These are phyloP conservation scores for Euphorbia pulcherrima DNA, from an alignment of 345 rosid species.

Conservation along the genomic window DNA sequence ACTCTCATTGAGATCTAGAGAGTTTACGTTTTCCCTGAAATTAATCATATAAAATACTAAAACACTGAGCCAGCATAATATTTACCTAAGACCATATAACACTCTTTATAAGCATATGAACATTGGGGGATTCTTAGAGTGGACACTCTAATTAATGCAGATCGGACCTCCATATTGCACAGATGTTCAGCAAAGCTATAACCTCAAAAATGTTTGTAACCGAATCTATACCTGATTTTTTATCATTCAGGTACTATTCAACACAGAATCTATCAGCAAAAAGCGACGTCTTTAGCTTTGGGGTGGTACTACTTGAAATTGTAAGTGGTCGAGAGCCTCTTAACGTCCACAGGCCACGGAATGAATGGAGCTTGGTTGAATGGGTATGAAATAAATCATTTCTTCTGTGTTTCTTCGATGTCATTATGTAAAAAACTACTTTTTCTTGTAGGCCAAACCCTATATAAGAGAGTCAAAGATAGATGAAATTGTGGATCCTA, in stretches of 20 bases:
- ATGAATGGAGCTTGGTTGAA: constrained; percentile 76
- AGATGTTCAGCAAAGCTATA: neutral
- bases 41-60: too few relatives aligned
- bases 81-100: too few relatives aligned
- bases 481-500: constrained; percentile 67
- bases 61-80: too few relatives aligned
- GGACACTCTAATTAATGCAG: neutral
- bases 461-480: constrained; percentile 59
- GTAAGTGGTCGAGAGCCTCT: constrained; percentile 67
- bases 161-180: neutral
- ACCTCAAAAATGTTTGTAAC: neutral
- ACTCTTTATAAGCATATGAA: neutral
- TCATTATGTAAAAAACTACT: neutral
- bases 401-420: constrained; percentile 1
- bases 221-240: neutral
- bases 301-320: constrained; percentile 65
- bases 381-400: constrained; percentile 41
- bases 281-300: constrained; percentile 71
- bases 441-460: constrained; percentile 51
- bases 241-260: constrained; percentile 55
- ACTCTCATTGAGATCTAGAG: too few relatives aligned
- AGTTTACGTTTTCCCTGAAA: too few relatives aligned
- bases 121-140: neutral
- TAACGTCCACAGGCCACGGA: constrained; percentile 54
- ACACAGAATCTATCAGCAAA: constrained; percentile 64